These are phyloP conservation scores for Phialocephala sp. DNA, from an alignment of 2,329 filamentous ascomycete genomes.

Conservation along the genomic window DNA sequence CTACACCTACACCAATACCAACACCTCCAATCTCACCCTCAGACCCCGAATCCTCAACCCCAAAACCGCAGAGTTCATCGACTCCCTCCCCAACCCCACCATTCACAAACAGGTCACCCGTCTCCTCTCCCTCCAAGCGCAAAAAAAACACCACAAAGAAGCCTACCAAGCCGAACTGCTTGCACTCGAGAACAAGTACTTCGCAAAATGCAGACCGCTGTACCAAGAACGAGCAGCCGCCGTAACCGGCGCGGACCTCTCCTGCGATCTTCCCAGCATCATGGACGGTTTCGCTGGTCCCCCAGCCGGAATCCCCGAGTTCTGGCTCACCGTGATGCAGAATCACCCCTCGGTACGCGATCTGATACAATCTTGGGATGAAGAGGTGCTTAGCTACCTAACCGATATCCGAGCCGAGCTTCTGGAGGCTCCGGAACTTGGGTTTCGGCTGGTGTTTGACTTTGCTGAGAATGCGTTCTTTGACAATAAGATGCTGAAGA, in stretches of 20 bases:
- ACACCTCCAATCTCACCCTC: not conserved
- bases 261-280: not conserved
- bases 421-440: not conserved
- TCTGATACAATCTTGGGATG: conserved; percentile 2
- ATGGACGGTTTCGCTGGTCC: not conserved
- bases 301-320: conserved; percentile 14
- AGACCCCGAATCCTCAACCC: not conserved
- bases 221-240: conserved; percentile 4
- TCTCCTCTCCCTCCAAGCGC: conserved; percentile 5
- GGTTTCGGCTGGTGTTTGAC: not conserved
- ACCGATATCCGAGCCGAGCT: conserved; percentile 6
- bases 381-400: not conserved
- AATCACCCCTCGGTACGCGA: conserved; percentile 13
- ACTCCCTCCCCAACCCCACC: not conserved
- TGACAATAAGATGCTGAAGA: conserved; percentile 6
- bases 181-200: conserved; percentile 12
- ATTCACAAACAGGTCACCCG: conserved; percentile 5
- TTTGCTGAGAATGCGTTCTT: conserved; percentile 10
- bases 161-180: conserved; percentile 11
- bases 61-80: not conserved
- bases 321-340: conserved; percentile 14
- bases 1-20: not conserved
- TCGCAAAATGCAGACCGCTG: not conserved
- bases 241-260: not conserved
- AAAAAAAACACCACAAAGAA: not conserved